Evolutionary conservation across 1,284 basidiomycete species (phyloP), one percentile per base, ranked within the genome.

Genomic region (Pulchroboletus neoregius): DNA sequence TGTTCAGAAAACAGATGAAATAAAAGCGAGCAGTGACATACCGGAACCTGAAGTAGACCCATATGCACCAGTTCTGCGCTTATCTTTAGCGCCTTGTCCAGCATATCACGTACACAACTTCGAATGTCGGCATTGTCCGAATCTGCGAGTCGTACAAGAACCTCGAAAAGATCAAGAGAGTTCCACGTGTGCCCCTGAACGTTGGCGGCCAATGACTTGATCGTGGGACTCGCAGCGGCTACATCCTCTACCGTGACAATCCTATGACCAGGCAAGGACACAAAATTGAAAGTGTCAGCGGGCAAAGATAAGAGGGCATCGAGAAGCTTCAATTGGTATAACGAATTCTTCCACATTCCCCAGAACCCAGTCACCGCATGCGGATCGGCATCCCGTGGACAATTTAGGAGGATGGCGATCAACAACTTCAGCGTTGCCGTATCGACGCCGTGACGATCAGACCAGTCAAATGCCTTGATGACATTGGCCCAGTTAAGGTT

Each of bases 181-280:
- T 98, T 98, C 94, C 94, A 98, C 0, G 91, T 85, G 56, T 91
- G 89, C 2, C 82, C 83, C 62, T 95, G 91, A 16, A 95, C 89
- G 55, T 91, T 85, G 35, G 87, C 81, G 13, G 92, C 84, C 45
- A 91, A 72, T 11, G 84, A 79, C 63, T 91, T 87, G 71, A 93
- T 91, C 15, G 90, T 90, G n/a, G 88, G 86, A 57, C 87, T 87
- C 24, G 90, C 79, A 48, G 79, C 75, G 3, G 88, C 79, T 24
- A 94, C 90, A 53, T 94, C 87, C 35, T 94, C 91, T 28, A 91
- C 82, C 0, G 87, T 85, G 15, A 94, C 89, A 45, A 92, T 86
- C 51, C 87, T 75, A 22, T 81, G 78, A 8, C 87, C 85, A 18
- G 91, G 87, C 16, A 95, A 74, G 24, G 84, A 81, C 49, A 93